Conservation (phyloP, 345 rosid species). For the Chamaenerion angustifolium region DNA sequence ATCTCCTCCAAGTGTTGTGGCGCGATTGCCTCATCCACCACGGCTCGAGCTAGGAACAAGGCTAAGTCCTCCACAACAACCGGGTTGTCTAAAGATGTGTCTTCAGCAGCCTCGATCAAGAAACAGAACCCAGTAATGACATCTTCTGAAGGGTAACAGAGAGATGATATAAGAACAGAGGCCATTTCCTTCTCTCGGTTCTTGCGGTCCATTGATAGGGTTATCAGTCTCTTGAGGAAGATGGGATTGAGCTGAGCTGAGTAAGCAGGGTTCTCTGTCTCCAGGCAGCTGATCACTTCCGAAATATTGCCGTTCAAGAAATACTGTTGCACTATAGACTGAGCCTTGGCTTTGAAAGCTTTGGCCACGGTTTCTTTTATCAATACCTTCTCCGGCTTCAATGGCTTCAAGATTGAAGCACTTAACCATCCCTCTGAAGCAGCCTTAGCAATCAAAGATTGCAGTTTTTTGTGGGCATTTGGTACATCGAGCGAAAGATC, state of each 20-base stretch:
- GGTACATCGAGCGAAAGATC: conserved; percentile 79
- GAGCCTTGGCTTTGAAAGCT: conserved; percentile 47
- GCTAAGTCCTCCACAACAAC: conserved; percentile 77
- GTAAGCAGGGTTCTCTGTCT: conserved; percentile 29
- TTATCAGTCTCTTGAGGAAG: conserved; percentile 60
- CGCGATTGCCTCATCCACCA: conserved; percentile 72
- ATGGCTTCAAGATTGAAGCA: conserved; percentile 58
- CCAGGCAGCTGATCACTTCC: conserved; percentile 53
- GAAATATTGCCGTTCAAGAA: conserved; percentile 53
- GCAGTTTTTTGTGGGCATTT: conserved; percentile 36
- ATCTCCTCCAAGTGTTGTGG: conserved; percentile 66
- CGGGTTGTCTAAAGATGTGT: conserved; percentile 69
- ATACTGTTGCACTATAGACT: conserved; percentile 58
- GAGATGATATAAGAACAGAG: conserved; percentile 55
- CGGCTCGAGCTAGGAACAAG: conserved; percentile 71
- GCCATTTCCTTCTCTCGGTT: conserved; percentile 93
- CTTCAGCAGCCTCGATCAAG: conserved; percentile 71
- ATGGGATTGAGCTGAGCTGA: conserved; percentile 46
- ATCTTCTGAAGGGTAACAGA: conserved; percentile 59
- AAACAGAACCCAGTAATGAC: conserved; percentile 46
- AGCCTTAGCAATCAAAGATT: conserved; percentile 60
- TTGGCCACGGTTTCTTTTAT: conserved; percentile 27
- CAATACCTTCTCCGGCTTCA: conserved; percentile 17
- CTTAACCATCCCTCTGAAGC: conserved; percentile 83
- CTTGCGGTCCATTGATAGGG: conserved; percentile 74